Conservation (phyloP, 257 asterid genomes). For the Nemophila menziesii region DNA sequence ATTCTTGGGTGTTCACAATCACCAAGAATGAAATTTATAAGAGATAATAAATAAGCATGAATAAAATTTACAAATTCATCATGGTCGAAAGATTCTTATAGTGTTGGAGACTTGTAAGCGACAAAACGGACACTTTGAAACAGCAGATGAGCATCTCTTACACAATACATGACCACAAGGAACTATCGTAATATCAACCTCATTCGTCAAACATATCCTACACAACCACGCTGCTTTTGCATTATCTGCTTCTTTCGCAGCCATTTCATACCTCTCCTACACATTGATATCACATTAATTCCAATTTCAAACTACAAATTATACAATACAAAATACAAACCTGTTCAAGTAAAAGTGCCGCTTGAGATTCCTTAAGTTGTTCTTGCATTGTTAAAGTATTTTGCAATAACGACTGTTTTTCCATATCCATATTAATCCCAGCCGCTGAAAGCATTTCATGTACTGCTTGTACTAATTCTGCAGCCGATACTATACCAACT, state of each 20-base stretch:
- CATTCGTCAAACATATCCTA: conserved; percentile 74
- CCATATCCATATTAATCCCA: conserved; percentile 69
- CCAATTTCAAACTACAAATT: neutral
- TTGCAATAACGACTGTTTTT: conserved; percentile 67
- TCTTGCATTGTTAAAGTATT: conserved; percentile 65
- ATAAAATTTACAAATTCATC: conserved; percentile 18
- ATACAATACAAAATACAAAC: conserved; percentile 23
- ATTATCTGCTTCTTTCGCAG: conserved; percentile 87
- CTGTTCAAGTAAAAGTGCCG: conserved; percentile 87
- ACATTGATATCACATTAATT: conserved; percentile 6
- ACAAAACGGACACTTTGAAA: conserved; percentile 93
- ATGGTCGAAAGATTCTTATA: conserved; percentile 74
- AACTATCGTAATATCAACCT: conserved; percentile 64
- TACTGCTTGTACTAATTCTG: conserved; percentile 89
- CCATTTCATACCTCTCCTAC: conserved; percentile 78
- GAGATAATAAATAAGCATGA: no score
- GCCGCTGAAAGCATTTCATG: conserved; percentile 95
- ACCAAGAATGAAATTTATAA: no score
- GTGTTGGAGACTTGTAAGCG: conserved; percentile 67
- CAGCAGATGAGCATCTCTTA: conserved; percentile 82
- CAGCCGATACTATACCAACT: conserved; percentile 74
- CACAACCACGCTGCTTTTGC: conserved; percentile 94
- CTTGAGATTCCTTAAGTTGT: conserved; percentile 84
- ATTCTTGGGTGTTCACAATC: no score
- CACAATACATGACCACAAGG: conserved; percentile 95